Conservation (phyloP, 2,329 filamentous ascomycete genomes). For the Fusarium palustre region DNA sequence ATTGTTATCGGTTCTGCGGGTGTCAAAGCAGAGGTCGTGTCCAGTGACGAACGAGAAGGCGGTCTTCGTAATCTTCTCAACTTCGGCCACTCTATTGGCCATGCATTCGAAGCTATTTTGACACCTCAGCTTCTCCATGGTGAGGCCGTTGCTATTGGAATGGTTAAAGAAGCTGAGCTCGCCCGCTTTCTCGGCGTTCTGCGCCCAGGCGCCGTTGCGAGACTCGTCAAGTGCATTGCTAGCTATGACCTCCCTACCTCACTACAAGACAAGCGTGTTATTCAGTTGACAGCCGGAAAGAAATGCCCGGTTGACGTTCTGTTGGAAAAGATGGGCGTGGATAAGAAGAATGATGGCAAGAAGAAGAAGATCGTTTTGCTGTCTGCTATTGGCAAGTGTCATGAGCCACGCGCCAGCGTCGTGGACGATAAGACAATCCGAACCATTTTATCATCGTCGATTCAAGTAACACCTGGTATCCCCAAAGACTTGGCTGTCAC, state of each 20-base stretch:
- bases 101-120: slow-evolving; percentile 94
- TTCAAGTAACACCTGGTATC: slow-evolving; percentile 79
- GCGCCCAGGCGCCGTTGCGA: slow-evolving; percentile 86
- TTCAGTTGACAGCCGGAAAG: slow-evolving; percentile 86
- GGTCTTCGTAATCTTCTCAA: slow-evolving; percentile 95
- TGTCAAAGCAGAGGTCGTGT: slow-evolving; percentile 95
- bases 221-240: slow-evolving; percentile 92
- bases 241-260: slow-evolving; percentile 92
- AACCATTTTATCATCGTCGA: slow-evolving; percentile 82
- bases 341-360: slow-evolving; percentile 97
- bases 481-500: slow-evolving; percentile 73
- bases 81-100: slow-evolving; percentile 97
- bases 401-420: slow-evolving; percentile 88
- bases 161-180: slow-evolving; percentile 97
- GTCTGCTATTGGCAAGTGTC: slow-evolving; percentile 86
- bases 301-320: slow-evolving; percentile 87
- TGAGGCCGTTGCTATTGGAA: slow-evolving; percentile 95
- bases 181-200: slow-evolving; percentile 89
- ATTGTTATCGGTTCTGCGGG: slow-evolving; percentile 91
- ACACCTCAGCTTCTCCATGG: slow-evolving; percentile 96
- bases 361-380: slow-evolving; percentile 97
- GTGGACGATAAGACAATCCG: slow-evolving; percentile 89
- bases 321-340: slow-evolving; percentile 93
- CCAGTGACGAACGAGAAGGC: slow-evolving; percentile 92
- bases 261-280: slow-evolving; percentile 83